Percentiles rank a stretch among this genome's conserved stretches.
These are phyloP conservation scores for Aegilops speltoides DNA, from an alignment of 176 grass and related monocot genomes.

Conservation along the genomic window DNA sequence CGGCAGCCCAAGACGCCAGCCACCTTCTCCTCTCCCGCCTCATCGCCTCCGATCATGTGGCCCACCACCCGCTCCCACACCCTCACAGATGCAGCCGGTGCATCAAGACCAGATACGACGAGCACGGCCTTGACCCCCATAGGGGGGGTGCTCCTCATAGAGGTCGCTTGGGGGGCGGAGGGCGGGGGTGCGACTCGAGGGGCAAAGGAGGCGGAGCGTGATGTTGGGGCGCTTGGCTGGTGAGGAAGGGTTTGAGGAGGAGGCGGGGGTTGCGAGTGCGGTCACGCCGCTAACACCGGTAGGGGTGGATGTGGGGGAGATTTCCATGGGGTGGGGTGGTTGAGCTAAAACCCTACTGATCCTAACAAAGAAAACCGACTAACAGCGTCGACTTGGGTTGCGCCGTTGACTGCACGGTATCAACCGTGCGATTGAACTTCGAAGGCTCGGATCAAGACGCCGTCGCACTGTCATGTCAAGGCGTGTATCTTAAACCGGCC, in stretches of 20 bases:
- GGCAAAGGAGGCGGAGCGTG: constrained; percentile 60
- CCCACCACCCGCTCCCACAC: constrained; percentile 56
- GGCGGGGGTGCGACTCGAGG: constrained; percentile 24
- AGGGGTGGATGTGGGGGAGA: constrained; percentile 21
- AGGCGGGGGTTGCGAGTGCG: background rate
- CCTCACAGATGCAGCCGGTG: constrained; percentile 41
- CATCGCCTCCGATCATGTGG: constrained; percentile 6
- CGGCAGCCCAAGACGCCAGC: constrained; percentile 50
- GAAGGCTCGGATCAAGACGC: too few relatives aligned
- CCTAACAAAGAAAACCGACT: background rate
- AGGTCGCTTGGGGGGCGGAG: constrained; percentile 40
- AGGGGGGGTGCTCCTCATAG: constrained; percentile 44
- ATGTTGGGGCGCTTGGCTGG: constrained; percentile 42
- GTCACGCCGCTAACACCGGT: background rate
- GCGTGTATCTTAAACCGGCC: too few relatives aligned
- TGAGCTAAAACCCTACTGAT: constrained; percentile 60
- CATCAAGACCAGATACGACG: constrained; percentile 36
- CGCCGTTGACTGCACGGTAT: background rate
- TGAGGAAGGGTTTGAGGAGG: constrained; percentile 39
- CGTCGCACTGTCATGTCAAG: too few relatives aligned
- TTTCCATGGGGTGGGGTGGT: constrained; percentile 40
- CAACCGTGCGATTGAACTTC: too few relatives aligned
- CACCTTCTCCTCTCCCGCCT: constrained; percentile 37
- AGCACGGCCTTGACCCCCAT: constrained; percentile 53
- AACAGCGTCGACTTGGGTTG: background rate